Conservation (phyloP, 2,329 filamentous ascomycete genomes). For the Colletotrichum noveboracense region DNA sequence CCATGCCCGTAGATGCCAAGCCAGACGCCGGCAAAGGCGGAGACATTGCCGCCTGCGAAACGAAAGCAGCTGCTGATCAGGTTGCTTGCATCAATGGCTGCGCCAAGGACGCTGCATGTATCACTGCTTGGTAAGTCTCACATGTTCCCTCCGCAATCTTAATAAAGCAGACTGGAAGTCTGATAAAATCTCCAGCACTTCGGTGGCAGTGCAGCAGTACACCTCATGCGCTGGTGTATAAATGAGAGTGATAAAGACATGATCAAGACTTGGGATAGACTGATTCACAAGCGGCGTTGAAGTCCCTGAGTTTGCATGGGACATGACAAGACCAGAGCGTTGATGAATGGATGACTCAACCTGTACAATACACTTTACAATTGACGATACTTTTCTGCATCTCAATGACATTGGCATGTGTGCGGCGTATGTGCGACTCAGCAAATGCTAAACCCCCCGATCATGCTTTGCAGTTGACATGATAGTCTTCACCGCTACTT, state of each 20-base stretch:
- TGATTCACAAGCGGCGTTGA: not conserved
- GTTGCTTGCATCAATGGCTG: not conserved
- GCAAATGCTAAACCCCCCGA: not conserved
- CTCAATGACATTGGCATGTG: not conserved
- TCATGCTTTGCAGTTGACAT: not conserved
- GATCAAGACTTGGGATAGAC: not conserved
- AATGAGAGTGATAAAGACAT: not conserved
- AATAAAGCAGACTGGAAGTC: not conserved
- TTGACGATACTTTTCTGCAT: not conserved
- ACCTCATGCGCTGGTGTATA: not conserved
- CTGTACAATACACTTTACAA: not conserved
- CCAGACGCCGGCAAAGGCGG: not conserved
- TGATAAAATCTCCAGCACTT: not conserved
- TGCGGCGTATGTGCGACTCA: not conserved
- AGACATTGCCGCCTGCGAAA: not conserved
- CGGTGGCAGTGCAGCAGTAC: not conserved
- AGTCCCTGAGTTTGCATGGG: not conserved
- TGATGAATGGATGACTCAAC: not conserved
- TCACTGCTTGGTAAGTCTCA: not conserved
- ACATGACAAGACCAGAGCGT: not conserved
- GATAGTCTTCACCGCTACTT: not conserved
- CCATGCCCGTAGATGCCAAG: not conserved
- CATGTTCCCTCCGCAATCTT: not conserved
- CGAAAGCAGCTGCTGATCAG: not conserved
- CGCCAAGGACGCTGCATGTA: not conserved